phyloP scores from a whole-genome alignment of 169 alveolate genomes.

The Babesia ovata region DNA sequence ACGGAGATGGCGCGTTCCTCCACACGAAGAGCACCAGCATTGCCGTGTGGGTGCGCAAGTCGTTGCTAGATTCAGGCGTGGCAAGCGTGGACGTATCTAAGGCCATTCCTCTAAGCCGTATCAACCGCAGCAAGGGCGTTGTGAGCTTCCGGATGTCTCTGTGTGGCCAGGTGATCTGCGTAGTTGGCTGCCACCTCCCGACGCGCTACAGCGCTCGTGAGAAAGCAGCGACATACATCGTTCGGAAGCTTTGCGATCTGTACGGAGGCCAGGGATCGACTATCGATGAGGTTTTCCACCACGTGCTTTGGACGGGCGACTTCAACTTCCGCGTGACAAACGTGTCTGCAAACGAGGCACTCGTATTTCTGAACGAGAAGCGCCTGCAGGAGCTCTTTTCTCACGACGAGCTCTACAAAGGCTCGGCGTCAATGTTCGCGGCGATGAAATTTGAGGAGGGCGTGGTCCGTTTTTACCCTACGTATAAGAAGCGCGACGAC shows the following conservation, averaged over 20 bases:
- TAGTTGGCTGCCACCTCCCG: slow-evolving; percentile 86
- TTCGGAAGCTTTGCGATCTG: slow-evolving; percentile 65
- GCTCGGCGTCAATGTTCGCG: slow-evolving; percentile 22
- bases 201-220: slow-evolving; percentile 74
- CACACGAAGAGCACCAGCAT: slow-evolving; percentile 80
- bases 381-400: slow-evolving; percentile 26
- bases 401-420: slow-evolving; percentile 43
- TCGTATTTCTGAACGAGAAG: slow-evolving; percentile 21
- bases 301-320: slow-evolving; percentile 87
- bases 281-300: slow-evolving; percentile 82
- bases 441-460: slow-evolving; percentile 76
- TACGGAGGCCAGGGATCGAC: slow-evolving; percentile 72
- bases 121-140: slow-evolving; percentile 84
- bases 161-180: slow-evolving; percentile 71
- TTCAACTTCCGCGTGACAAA: slow-evolving; percentile 77
- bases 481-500: slow-evolving; percentile 81
- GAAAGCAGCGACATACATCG: slow-evolving; percentile 71
- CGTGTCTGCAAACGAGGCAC: slow-evolving; percentile 42
- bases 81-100: slow-evolving; percentile 69
- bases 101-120: slow-evolving; percentile 65
- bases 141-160: slow-evolving; percentile 74
- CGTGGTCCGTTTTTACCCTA: slow-evolving; percentile 77
- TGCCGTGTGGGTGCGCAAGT: slow-evolving; percentile 71
- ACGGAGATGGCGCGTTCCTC: slow-evolving; percentile 86
- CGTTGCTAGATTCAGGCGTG: slow-evolving; percentile 62